Base-by-base conservation (phyloP, 345 rosid species). In the Punica granatum region DNA sequence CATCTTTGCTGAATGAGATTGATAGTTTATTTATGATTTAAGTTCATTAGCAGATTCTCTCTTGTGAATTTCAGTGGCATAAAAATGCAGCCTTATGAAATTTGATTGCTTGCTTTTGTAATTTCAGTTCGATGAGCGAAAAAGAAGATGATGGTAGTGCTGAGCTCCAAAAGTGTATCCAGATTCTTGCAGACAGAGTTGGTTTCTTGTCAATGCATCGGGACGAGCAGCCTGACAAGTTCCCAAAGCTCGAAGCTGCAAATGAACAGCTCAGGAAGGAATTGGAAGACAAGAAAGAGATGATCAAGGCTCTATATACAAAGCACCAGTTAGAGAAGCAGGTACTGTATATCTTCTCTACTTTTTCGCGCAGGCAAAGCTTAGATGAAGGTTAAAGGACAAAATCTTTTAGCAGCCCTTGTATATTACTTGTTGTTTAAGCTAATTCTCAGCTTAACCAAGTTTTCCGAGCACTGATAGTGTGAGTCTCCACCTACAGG, bases 321-420 rank as follows among this genome's bases (percentile, higher is more conserved):
- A 95, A 95, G 79, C 97, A 84, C 78, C 98, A 89, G 79, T 88
- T 80, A 64, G 98, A 89, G 83, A 92, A 95, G 80, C 99, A 92
- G 99, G 99, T 95, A 79, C 21, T 11, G 25, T 44, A 34, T 21
- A 23, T 23, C 18, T 26, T 26, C 19, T 26, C 34, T 23, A n/a
- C 30, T 23, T 51, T 10, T 51, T 64, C 18, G 33, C 39, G 23
- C 48, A 36, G 18, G n/a, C 26, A 1, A 60, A 61, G 28, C 18
- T 34, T 36, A 12, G 5, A 34, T 63, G 18, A 18, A 35, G 41
- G 8, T 64, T 21, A 18, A 21, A 25, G 18, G 10, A 41, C 33
- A 21, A 12, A 19, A 49, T 49, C 25, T 51, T 28, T 30, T n/a
- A 23, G 58, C 58, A 23, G 28, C 23, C 6, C 30, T 48, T n/a